Evolutionary conservation across 768 basidiomycete genomes (phyloP).

Genomic region (Calocybe gangraenosa): DNA sequence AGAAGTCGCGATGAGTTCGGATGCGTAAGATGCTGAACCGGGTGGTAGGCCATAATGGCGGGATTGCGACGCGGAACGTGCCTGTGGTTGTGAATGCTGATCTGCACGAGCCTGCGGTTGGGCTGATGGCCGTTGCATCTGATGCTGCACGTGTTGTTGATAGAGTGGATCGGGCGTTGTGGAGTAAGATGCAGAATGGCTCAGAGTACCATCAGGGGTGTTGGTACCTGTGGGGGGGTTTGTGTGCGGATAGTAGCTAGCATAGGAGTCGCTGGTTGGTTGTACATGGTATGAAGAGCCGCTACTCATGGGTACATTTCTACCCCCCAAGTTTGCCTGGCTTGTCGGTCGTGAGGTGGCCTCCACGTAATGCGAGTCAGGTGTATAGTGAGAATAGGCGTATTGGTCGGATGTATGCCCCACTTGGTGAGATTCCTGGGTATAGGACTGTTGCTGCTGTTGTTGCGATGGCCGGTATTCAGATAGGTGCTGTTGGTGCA

Average conservation of each 20-base stretch:
- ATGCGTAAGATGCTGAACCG: conserved; percentile 1
- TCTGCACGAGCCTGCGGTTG: not conserved
- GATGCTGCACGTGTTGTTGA: conserved; percentile 18
- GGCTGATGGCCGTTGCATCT: conserved; percentile 14
- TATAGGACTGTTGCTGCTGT: conserved; percentile 16
- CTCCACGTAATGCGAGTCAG: conserved; percentile 21
- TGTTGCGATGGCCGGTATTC: conserved; percentile 9
- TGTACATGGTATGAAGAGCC: conserved; percentile 12
- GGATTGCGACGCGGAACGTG: conserved; percentile 11
- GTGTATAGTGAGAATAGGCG: conserved; percentile 23
- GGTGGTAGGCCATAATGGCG: conserved; percentile 6
- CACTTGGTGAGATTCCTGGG: conserved; percentile 13
- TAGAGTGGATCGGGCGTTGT: conserved; percentile 26
- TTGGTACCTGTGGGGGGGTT: conserved; percentile 13
- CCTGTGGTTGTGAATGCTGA: conserved; percentile 1
- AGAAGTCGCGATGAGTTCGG: conserved; percentile 3
- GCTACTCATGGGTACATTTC: conserved; percentile 3
- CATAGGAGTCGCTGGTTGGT: conserved; percentile 12
- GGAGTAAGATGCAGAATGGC: conserved; percentile 21
- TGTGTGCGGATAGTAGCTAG: conserved; percentile 14
- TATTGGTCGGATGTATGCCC: conserved; percentile 23
- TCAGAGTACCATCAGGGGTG: conserved; percentile 10
- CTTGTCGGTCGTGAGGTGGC: conserved; percentile 20
- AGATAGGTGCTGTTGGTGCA: conserved; percentile 19
- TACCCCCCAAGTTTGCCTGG: conserved; percentile 15